Evolutionary conservation across 768 basidiomycete species (phyloP), one percentile per base, ranked within the genome.

Genomic region (Phaeolepiota aurea): DNA sequence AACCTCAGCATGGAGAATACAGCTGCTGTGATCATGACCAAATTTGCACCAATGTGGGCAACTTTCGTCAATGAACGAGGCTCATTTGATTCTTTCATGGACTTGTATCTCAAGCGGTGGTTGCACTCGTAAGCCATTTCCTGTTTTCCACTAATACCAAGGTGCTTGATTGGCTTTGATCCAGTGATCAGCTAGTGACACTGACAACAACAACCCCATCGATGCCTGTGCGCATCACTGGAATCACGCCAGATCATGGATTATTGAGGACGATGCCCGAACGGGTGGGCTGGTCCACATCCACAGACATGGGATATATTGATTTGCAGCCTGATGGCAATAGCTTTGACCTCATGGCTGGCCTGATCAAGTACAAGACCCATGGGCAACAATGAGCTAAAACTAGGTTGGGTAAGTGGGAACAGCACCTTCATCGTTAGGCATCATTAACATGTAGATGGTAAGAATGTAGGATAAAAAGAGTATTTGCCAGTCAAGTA

Each of bases 241-340:
- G 89, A 7, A 88, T 99, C 53, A 93, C 93, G 1, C 66, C 75
- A 2, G 89, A 97, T 45, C 71, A 93, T 53, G 94, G 96, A 0
- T 65, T 97, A 21, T 63, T 99, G 43, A 76, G 89, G 38, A 96
- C 93, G 5, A 57, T 87, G 23, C 79, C 79, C 2, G 79, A 83
- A 50, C 62, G 66, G 20, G 57, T 54, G 45, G 55, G 61, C 15
- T 59, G 54, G 41, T 21, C 16, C 19, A 37, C 44, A 19, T 32
- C 48, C 44, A 48, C 54, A 30, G 51, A 63, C 41, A 42, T 58
- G 44, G 68, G 64, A 18, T 93, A 74, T 54, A 82, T 97, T 39
- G 92, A 99, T 59, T 61, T 99, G 14, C 96, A 96, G 56, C 96
- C 96, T 1, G 92, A 97, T 53, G 90, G 92, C 37, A 99, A 99